Percentiles rank a stretch among this genome's conserved stretches.
Conservation (phyloP, 2,329 filamentous ascomycete genomes). For the Penicillium hordei region DNA sequence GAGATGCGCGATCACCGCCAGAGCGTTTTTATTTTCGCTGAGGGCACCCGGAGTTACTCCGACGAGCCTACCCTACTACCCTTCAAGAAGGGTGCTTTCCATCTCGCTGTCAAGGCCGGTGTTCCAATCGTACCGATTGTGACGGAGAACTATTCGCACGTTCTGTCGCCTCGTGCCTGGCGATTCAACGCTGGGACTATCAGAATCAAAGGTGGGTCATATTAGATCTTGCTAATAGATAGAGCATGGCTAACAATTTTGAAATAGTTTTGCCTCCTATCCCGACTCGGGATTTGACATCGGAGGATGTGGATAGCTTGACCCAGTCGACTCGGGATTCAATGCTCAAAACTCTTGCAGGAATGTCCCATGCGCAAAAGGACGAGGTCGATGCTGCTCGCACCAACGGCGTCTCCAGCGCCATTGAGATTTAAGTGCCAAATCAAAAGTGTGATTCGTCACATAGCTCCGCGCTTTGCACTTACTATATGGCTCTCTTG, state of each 20-base stretch:
- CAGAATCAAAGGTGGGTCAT: slow-evolving; percentile 67
- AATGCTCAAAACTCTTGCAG: slow-evolving; percentile 65
- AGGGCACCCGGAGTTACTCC: slow-evolving; percentile 89
- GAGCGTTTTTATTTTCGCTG: slow-evolving; percentile 59
- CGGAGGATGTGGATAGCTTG: slow-evolving; percentile 75
- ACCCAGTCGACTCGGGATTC: slow-evolving; percentile 66
- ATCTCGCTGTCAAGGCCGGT: slow-evolving; percentile 88
- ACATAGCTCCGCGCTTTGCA: neutral
- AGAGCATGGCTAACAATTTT: slow-evolving; percentile 8
- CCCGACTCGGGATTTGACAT: slow-evolving; percentile 67
- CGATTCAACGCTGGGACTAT: slow-evolving; percentile 69
- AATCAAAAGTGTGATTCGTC: neutral
- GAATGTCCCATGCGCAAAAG: slow-evolving; percentile 38
- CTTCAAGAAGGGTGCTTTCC: slow-evolving; percentile 99
- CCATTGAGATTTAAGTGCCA: slow-evolving; percentile 37
- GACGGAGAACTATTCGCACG: slow-evolving; percentile 73
- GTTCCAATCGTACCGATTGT: slow-evolving; percentile 89
- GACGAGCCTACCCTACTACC: slow-evolving; percentile 77
- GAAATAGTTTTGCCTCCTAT: slow-evolving; percentile 74
- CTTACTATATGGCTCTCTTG: neutral
- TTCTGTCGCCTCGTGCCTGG: slow-evolving; percentile 64
- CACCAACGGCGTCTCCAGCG: slow-evolving; percentile 32
- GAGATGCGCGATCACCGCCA: slow-evolving; percentile 73
- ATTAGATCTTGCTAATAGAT: neutral
- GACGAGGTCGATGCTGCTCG: slow-evolving; percentile 19